A percentile compares a stretch with the other conserved stretches of the same genome.
These are phyloP conservation scores for Tulasnella sp. DNA, from an alignment of 768 basidiomycete species.

Conservation along the genomic window DNA sequence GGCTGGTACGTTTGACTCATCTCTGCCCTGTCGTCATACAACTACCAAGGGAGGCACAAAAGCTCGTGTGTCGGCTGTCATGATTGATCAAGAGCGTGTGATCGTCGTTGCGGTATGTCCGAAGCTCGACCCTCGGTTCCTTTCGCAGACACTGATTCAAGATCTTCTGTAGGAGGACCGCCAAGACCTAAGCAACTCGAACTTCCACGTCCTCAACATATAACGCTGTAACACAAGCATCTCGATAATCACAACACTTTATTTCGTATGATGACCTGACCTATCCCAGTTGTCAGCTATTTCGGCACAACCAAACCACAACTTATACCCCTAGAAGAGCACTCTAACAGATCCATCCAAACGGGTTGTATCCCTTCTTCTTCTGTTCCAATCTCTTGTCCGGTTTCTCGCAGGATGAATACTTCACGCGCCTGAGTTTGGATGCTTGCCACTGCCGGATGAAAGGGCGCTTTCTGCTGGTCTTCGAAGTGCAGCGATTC, in stretches of 20 bases:
- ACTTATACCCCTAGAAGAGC: conserved; percentile 27
- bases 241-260: not conserved
- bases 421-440: conserved; percentile 63
- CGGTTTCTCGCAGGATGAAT: conserved; percentile 60
- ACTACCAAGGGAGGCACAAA: not conserved
- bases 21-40: not conserved
- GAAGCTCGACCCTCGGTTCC: too few species aligned
- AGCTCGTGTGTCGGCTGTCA: not conserved
- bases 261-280: too few species aligned
- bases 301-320: too few species aligned
- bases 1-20: not conserved
- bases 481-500: conserved; percentile 63
- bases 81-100: conserved; percentile 4
- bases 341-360: conserved; percentile 53
- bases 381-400: conserved; percentile 66
- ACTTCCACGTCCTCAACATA: too few species aligned
- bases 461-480: conserved; percentile 35
- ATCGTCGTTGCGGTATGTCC: not conserved
- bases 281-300: too few species aligned
- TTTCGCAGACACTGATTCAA: too few species aligned
- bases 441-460: conserved; percentile 53
- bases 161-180: too few species aligned
- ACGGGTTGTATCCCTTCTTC: conserved; percentile 56
- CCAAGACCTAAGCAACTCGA: too few species aligned
- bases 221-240: not conserved